These are phyloP conservation scores for Paspalum notatum DNA, from an alignment of 176 grass and related monocot genomes.

Conservation along the genomic window DNA sequence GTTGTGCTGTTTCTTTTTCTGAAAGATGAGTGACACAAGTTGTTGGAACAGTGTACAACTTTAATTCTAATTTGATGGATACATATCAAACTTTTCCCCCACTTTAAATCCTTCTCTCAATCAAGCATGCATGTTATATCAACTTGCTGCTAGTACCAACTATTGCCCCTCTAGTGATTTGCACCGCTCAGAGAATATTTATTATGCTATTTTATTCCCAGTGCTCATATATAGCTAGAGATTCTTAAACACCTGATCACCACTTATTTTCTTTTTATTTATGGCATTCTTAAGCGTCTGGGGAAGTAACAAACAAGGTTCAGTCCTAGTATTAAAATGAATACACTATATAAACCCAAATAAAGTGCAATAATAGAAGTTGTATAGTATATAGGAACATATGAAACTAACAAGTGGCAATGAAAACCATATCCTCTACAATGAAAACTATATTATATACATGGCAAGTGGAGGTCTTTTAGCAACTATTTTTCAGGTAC, in stretches of 20 bases:
- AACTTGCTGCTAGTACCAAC: background rate
- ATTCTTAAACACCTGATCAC: background rate
- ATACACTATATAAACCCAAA: background rate
- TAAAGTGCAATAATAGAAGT: background rate
- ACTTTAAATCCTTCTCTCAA: conserved; percentile 21
- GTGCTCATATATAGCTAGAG: background rate
- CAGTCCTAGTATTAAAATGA: background rate
- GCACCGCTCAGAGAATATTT: background rate
- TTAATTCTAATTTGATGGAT: conserved; percentile 50
- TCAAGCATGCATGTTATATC: conserved; percentile 12
- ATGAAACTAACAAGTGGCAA: conserved; percentile 23
- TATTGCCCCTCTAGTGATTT: conserved; percentile 11
- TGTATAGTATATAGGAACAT: background rate
- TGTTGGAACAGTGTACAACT: conserved; percentile 43
- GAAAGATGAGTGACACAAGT: conserved; percentile 51
- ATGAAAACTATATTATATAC: background rate
- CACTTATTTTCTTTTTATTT: background rate
- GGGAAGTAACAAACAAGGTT: background rate
- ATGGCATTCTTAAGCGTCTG: background rate
- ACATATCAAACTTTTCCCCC: conserved; percentile 33
- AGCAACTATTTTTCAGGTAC: conserved; percentile 18
- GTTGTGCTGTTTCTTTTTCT: conserved; percentile 50
- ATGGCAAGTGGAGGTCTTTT: conserved; percentile 27
- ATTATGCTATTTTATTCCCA: background rate
- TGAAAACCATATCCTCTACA: background rate